Evolutionary conservation across 1,139 yeast genomes (phyloP).

Genomic region (Blastobotrys arbuscula): DNA sequence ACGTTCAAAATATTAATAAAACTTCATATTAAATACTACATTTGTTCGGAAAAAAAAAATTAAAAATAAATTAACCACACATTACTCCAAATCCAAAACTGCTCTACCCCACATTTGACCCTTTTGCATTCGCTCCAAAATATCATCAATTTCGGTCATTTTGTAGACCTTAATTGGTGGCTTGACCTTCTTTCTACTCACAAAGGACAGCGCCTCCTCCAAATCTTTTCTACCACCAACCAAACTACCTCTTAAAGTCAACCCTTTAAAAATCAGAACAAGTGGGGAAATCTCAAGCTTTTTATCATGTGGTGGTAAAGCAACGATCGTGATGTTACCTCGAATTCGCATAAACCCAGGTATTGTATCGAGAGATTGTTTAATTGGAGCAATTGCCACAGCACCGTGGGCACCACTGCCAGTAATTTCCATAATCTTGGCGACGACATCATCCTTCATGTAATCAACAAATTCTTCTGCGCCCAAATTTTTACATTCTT

Average conservation of each 20-base stretch:
- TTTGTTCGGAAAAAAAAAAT: no score
- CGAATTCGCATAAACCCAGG: constrained; percentile 56
- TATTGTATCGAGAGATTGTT: constrained; percentile 57
- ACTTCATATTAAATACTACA: no score
- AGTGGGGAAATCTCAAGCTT: constrained; percentile 44
- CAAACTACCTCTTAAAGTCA: constrained; percentile 57
- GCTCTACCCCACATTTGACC: constrained; percentile 65
- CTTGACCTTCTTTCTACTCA: constrained; percentile 54
- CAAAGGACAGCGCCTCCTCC: constrained; percentile 64
- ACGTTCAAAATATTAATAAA: no score
- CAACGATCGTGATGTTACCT: constrained; percentile 68
- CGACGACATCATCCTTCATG: constrained; percentile 35
- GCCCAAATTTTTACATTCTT: constrained; percentile 48
- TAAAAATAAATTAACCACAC: no score
- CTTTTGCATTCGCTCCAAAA: constrained; percentile 56
- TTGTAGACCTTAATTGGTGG: constrained; percentile 60
- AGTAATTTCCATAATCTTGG: constrained; percentile 49
- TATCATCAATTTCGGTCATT: constrained; percentile 49
- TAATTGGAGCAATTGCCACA: constrained; percentile 67
- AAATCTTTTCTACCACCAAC: constrained; percentile 72
- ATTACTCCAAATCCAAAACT: constrained; percentile 43
- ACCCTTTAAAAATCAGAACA: constrained; percentile 52
- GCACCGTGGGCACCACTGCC: constrained; percentile 66
- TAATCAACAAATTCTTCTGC: constrained; percentile 66
- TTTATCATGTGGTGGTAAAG: constrained; percentile 63